Conservation (phyloP, 2,329 filamentous ascomycete genomes). For the Nemania diffusa region DNA sequence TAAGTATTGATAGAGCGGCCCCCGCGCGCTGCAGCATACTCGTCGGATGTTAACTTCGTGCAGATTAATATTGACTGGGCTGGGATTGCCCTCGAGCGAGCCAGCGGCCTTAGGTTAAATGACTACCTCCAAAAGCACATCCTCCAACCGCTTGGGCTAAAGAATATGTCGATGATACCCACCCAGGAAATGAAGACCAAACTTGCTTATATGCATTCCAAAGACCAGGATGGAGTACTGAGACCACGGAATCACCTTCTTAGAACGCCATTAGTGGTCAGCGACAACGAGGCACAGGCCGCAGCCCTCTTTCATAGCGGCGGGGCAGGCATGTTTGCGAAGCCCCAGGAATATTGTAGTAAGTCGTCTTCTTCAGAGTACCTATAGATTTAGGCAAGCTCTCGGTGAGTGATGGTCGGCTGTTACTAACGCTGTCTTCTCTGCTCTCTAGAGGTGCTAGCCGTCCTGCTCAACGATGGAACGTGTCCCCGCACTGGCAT, state of each 20-base stretch:
- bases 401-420: not conserved
- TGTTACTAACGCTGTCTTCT: not conserved
- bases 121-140: slow-evolving; percentile 61
- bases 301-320: slow-evolving; percentile 65
- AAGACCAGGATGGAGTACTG: slow-evolving; percentile 57
- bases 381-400: not conserved
- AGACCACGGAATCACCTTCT: slow-evolving; percentile 61
- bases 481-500: slow-evolving; percentile 65
- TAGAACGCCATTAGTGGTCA: slow-evolving; percentile 56
- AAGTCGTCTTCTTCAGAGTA: slow-evolving; percentile 41
- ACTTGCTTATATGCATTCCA: slow-evolving; percentile 67
- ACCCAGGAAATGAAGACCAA: slow-evolving; percentile 62
- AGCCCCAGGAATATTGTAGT: slow-evolving; percentile 70
- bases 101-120: slow-evolving; percentile 56
- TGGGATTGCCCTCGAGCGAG: slow-evolving; percentile 60
- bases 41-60: slow-evolving; percentile 6
- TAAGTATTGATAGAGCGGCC: slow-evolving; percentile 48
- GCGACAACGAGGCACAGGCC: slow-evolving; percentile 55
- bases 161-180: slow-evolving; percentile 67
- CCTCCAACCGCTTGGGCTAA: slow-evolving; percentile 59
- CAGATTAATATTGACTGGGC: slow-evolving; percentile 66
- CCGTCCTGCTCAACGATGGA: slow-evolving; percentile 72
- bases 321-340: slow-evolving; percentile 70
- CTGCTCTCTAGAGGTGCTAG: slow-evolving; percentile 62
- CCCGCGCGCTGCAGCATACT: not conserved